Percentiles rank a stretch among this genome's conserved stretches.
These are phyloP conservation scores for Talaromyces sp. DNA, from an alignment of 2,329 filamentous ascomycete genomes.

Conservation along the genomic window DNA sequence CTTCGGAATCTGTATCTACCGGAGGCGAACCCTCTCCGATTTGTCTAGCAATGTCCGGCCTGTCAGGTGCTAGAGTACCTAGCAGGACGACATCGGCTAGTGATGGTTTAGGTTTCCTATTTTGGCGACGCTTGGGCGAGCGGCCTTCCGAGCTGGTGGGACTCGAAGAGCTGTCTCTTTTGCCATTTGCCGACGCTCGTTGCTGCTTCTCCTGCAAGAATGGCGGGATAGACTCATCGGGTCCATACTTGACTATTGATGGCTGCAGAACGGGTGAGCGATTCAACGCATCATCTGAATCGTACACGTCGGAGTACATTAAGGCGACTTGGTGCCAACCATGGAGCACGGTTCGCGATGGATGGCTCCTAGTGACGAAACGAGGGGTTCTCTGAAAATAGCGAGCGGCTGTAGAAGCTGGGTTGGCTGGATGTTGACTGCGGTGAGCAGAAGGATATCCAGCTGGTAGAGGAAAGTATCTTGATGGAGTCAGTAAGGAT, in stretches of 20 bases:
- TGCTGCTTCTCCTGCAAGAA: constrained; percentile 29
- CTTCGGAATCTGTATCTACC: constrained; percentile 30
- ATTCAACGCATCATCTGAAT: constrained; percentile 41
- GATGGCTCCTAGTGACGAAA: not conserved
- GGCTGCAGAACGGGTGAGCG: constrained; percentile 39
- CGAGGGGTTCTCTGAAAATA: not conserved
- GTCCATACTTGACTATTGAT: constrained; percentile 33
- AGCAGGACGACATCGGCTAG: constrained; percentile 69
- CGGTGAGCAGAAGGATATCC: not conserved
- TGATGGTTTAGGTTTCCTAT: constrained; percentile 31
- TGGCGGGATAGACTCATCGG: constrained; percentile 35
- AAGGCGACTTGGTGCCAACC: constrained; percentile 31
- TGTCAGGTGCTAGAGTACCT: constrained; percentile 61
- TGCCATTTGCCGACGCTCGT: constrained; percentile 26
- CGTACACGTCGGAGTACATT: constrained; percentile 42
- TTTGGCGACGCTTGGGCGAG: constrained; percentile 37
- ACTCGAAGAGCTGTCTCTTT: constrained; percentile 27
- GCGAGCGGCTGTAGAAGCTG: not conserved
- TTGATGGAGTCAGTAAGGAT: not conserved
- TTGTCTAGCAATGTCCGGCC: constrained; percentile 62
- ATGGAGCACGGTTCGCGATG: constrained; percentile 24
- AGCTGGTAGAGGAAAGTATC: not conserved
- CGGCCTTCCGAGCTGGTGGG: constrained; percentile 34
- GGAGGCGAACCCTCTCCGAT: constrained; percentile 56
- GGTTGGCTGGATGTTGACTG: not conserved